A percentile compares a stretch with the other conserved stretches of the same genome.
phyloP scores from a whole-genome alignment of 106 monocot genomes.

The Dendrobium catenatum region DNA sequence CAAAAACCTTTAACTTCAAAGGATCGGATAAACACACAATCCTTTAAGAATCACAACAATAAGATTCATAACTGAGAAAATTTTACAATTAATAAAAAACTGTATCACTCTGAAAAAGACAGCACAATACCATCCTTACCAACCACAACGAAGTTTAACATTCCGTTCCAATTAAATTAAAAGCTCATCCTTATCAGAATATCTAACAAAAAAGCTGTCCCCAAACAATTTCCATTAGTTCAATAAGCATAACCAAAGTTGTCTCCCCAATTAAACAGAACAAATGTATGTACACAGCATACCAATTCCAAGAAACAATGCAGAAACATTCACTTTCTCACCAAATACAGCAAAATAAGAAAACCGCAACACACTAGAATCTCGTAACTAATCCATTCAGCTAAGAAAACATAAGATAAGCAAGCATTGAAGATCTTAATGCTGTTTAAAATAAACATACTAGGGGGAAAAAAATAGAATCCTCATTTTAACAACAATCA shows the following conservation, averaged over 20 bases:
- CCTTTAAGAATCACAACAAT: background rate
- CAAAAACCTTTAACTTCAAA: background rate
- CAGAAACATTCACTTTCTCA: background rate
- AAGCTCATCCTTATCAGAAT: background rate
- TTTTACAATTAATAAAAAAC: background rate
- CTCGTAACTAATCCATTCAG: background rate
- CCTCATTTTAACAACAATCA: background rate
- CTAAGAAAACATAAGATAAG: no score
- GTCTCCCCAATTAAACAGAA: background rate
- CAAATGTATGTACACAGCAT: background rate
- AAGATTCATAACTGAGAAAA: conserved; percentile 1
- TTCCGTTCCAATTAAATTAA: background rate
- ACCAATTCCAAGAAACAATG: no score
- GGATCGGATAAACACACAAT: background rate
- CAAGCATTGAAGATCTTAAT: no score
- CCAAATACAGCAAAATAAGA: background rate
- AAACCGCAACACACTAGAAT: background rate
- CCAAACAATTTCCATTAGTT: background rate
- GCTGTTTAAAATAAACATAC: background rate
- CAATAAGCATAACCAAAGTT: background rate
- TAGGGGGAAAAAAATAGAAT: background rate
- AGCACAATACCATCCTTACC: background rate
- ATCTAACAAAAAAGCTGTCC: background rate
- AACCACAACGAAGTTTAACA: background rate
- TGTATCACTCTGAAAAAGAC: background rate